Conservation (phyloP, 2,329 filamentous ascomycete genomes). For the Lojkania enalia region DNA sequence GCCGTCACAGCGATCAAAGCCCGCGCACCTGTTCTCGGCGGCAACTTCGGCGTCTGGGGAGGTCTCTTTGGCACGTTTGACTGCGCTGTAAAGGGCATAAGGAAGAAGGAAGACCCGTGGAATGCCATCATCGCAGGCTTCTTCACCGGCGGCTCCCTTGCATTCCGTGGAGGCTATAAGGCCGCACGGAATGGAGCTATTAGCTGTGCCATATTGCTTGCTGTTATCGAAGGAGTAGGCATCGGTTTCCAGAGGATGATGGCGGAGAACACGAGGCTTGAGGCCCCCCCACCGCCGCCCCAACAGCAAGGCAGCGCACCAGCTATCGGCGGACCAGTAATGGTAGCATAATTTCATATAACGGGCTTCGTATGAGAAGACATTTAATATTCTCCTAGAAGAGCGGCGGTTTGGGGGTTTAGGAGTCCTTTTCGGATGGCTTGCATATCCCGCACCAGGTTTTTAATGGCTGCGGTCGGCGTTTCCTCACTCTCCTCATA, state of each 20-base stretch:
- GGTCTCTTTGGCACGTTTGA: constrained; percentile 92
- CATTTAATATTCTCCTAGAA: background rate
- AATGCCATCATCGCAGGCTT: constrained; percentile 96
- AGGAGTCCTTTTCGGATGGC: constrained; percentile 3
- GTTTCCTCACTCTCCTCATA: constrained; percentile 8
- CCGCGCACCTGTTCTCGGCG: constrained; percentile 88
- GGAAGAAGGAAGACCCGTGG: constrained; percentile 93
- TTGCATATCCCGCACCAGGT: constrained; percentile 9
- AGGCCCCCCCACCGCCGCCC: constrained; percentile 54
- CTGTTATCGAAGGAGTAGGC: constrained; percentile 93
- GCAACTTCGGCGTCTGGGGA: constrained; percentile 96
- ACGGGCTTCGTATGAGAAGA: background rate
- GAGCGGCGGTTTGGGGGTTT: constrained; percentile 1
- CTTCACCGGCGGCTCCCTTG: constrained; percentile 82
- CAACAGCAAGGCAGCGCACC: constrained; percentile 9
- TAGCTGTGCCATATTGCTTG: constrained; percentile 86
- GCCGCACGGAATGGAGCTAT: constrained; percentile 92
- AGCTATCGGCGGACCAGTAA: background rate
- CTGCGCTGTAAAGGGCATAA: constrained; percentile 83
- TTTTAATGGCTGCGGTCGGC: constrained; percentile 6
- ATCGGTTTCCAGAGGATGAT: constrained; percentile 93
- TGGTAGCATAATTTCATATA: background rate
- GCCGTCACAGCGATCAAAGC: constrained; percentile 93
- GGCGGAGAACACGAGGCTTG: constrained; percentile 80
- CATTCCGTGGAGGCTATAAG: constrained; percentile 85